Evolutionary conservation across 2,329 filamentous ascomycete species (phyloP), one percentile per base, ranked within the genome.

Genomic region (Fusarium sp.): DNA sequence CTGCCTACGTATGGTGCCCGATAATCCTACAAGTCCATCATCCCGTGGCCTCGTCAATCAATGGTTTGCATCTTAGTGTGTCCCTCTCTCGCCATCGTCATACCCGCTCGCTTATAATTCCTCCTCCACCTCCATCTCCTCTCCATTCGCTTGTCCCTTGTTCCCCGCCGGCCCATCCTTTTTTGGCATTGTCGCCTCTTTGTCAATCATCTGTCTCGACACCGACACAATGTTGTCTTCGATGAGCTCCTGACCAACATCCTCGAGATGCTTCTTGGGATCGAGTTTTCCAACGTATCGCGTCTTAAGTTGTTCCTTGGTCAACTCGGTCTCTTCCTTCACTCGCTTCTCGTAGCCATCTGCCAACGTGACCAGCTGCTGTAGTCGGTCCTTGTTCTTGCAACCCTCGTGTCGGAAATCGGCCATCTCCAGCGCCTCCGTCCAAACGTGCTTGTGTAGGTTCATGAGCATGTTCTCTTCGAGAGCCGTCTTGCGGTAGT

Each of bases 381-480:
- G 90, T 83, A 99, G 89, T 73, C 93, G 90, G 64, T 97, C 95
- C 82, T 95, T 94, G 82, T 98, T 99, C 82, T 93, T 91, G 74
- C 91, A 88, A 65, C 92, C 94, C 82, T 98, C 96, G 66, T 90
- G 87, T 75, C 92, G 90, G 89, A 99, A 99, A 84, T 98, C 95
- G 70, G 96, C 94, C 95, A 99, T 98, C 82, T 98, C 91, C 75
- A 99, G 85, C 6, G 96, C 96, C 84, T 99, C 96, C 1, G 97
- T 99, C 96, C 96, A 99, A 52, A 98, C 95, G 78, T 98, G 96
- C 89, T 99, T 99, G 89, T 99, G 96, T 76, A 99, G 87, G 83
- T 99, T 99, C 97, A 99, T 99, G 79, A 99, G 85, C 96, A 99
- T 99, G 85, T 98, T 98, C 88, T 99, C 97, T 83, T 99, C 96